A percentile compares a stretch with the other conserved stretches of the same genome.
Conservation (phyloP, 2,329 filamentous ascomycete species). For the Sarocladiaceae sp. region DNA sequence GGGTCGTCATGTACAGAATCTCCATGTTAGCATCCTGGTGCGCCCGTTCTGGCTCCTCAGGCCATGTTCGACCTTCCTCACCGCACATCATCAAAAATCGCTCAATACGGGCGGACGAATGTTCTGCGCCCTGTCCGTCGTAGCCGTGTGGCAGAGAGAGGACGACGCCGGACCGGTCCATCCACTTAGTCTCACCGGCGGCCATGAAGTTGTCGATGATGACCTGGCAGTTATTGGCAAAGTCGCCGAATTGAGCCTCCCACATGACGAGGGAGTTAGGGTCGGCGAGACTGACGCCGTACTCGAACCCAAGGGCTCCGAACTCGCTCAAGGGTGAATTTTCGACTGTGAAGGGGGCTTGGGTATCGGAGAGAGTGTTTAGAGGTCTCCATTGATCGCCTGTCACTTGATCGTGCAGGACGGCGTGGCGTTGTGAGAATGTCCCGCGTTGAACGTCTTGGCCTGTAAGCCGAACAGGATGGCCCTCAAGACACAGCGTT, state of each 20-base stretch:
- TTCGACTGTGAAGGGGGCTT: constrained; percentile 92
- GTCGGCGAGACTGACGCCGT: constrained; percentile 95
- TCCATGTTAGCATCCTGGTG: constrained; percentile 99
- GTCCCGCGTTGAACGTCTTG: constrained; percentile 99
- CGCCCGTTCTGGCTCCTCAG: constrained; percentile 91
- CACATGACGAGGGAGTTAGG: constrained; percentile 98
- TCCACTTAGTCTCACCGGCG: constrained; percentile 97
- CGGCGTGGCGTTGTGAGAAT: constrained; percentile 95
- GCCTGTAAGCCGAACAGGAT: constrained; percentile 95
- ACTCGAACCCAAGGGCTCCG: constrained; percentile 88
- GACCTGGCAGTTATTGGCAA: constrained; percentile 98
- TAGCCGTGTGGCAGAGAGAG: constrained; percentile 97
- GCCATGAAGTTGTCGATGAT: constrained; percentile 99
- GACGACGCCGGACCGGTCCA: constrained; percentile 94
- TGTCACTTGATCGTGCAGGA: constrained; percentile 95
- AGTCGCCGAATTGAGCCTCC: constrained; percentile 99
- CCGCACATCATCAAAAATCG: constrained; percentile 96
- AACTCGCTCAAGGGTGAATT: constrained; percentile 82
- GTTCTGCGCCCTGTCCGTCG: constrained; percentile 96
- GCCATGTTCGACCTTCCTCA: constrained; percentile 94
- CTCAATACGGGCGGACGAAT: constrained; percentile 96
- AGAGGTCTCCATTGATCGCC: constrained; percentile 92
- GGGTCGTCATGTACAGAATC: constrained; percentile 94
- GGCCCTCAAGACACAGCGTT: constrained; percentile 83
- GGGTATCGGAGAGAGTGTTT: constrained; percentile 82